Percentiles rank a stretch among this genome's conserved stretches.
Evolutionary conservation across 495 filamentous ascomycete genomes (phyloP).

Genomic region (Cryomyces minteri): DNA sequence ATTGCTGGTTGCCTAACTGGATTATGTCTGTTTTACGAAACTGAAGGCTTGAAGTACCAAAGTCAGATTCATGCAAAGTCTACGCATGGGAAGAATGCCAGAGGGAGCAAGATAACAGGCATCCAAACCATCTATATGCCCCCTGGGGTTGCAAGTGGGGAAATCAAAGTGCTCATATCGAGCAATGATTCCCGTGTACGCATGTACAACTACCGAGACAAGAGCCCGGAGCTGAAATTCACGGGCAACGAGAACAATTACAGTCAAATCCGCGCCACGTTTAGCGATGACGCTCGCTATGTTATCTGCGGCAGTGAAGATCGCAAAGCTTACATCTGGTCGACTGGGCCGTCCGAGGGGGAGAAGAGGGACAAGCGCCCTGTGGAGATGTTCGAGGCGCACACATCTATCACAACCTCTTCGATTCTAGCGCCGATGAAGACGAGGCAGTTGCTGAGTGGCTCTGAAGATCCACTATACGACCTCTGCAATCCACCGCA

Average conservation of each 20-base stretch:
- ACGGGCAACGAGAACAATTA: constrained; percentile 85
- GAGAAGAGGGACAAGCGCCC: constrained; percentile 63
- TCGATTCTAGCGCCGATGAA: constrained; percentile 67
- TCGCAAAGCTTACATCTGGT: constrained; percentile 77
- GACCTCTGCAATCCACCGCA: constrained; percentile 94
- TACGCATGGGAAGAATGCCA: constrained; percentile 78
- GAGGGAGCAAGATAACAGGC: constrained; percentile 93
- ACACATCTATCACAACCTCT: constrained; percentile 72
- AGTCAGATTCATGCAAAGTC: constrained; percentile 81
- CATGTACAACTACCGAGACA: constrained; percentile 72
- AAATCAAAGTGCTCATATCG: constrained; percentile 74
- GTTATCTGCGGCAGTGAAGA: constrained; percentile 93
- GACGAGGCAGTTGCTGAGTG: constrained; percentile 56
- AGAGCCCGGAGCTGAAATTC: constrained; percentile 72
- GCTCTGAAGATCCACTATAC: constrained; percentile 81
- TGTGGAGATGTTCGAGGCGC: constrained; percentile 76
- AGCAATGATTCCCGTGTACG: constrained; percentile 94
- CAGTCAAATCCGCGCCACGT: constrained; percentile 77
- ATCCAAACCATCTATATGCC: constrained; percentile 61
- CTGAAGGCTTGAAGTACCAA: constrained; percentile 70
- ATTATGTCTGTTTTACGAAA: constrained; percentile 82
- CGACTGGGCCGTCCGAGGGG: constrained; percentile 34
- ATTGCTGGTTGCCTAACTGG: constrained; percentile 83
- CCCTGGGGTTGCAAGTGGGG: constrained; percentile 40
- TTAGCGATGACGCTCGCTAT: constrained; percentile 74